phyloP scores from a whole-genome alignment of 257 asterid species.

The Salvia hispanica region DNA sequence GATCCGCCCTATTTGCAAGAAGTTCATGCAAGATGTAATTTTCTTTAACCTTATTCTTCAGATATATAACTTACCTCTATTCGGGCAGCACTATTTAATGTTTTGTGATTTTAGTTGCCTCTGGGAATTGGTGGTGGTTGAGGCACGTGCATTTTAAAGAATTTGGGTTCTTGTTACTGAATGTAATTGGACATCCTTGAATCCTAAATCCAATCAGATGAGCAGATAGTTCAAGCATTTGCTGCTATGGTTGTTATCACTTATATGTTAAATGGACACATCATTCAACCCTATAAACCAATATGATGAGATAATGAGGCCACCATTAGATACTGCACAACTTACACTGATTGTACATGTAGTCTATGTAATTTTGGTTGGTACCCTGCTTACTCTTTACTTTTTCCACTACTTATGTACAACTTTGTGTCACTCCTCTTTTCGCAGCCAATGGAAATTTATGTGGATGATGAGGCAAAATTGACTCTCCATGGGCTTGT shows the following conservation, averaged over 20 bases:
- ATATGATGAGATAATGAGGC: not conserved
- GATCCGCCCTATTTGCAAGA: constrained; percentile 61
- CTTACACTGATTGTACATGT: too few relatives aligned
- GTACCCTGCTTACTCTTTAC: constrained; percentile 21
- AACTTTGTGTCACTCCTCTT: constrained; percentile 43
- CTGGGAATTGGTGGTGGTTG: constrained; percentile 1
- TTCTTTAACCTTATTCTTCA: constrained; percentile 38
- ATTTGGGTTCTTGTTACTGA: not conserved
- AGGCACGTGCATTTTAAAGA: not conserved
- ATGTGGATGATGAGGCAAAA: too few relatives aligned
- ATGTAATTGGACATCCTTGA: not conserved
- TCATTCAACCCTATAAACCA: too few relatives aligned
- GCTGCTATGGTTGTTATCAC: not conserved
- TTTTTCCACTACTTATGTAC: constrained; percentile 26
- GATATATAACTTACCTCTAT: constrained; percentile 8
- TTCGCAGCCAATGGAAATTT: too few relatives aligned
- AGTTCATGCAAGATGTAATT: constrained; percentile 87
- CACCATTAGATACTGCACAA: too few relatives aligned
- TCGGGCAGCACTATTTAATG: not conserved
- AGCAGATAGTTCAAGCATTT: not conserved
- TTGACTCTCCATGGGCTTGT: too few relatives aligned
- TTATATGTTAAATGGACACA: too few relatives aligned
- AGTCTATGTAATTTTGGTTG: not conserved
- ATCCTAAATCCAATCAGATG: too few relatives aligned
- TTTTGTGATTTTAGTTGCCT: not conserved